phyloP scores from a whole-genome alignment of 805 yeast species.

The Hanseniaspora meyeri region DNA sequence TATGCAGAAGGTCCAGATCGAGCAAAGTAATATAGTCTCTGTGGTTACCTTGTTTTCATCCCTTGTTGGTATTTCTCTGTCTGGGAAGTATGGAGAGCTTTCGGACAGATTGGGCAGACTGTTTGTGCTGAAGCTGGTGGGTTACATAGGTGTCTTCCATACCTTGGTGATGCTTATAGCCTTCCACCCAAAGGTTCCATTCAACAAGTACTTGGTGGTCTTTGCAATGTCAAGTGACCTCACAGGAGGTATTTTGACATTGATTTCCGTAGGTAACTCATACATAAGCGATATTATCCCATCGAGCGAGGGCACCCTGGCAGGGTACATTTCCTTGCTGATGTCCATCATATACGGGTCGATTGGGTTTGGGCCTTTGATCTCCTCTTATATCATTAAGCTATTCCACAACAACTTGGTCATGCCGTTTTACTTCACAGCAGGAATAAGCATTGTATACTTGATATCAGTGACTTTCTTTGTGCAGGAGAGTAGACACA shows the following conservation, averaged over 20 bases:
- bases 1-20: constrained; percentile 32
- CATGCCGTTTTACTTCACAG: constrained; percentile 26
- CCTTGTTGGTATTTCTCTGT: constrained; percentile 36
- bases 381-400: constrained; percentile 35
- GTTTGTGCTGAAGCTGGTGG: constrained; percentile 32
- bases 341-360: constrained; percentile 51
- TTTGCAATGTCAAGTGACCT: constrained; percentile 34
- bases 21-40: constrained; percentile 40
- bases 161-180: constrained; percentile 18
- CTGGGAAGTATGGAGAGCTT: constrained; percentile 50
- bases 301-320: constrained; percentile 43
- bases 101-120: constrained; percentile 58
- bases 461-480: constrained; percentile 29
- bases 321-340: constrained; percentile 38
- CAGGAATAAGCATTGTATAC: constrained; percentile 25
- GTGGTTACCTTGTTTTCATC: constrained; percentile 33
- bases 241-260: constrained; percentile 52
- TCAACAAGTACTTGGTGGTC: constrained; percentile 31
- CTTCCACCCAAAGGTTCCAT: constrained; percentile 30
- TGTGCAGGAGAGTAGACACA: constrained; percentile 55
- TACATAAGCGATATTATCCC: constrained; percentile 66
- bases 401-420: constrained; percentile 22
- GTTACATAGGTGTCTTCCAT: constrained; percentile 20
- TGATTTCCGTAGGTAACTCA: constrained; percentile 49
- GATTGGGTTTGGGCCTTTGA: constrained; percentile 50